Percentiles rank a stretch among this genome's conserved stretches.
Conservation (phyloP, 2,329 filamentous ascomycete species). For the Boeremia lycopersici region DNA sequence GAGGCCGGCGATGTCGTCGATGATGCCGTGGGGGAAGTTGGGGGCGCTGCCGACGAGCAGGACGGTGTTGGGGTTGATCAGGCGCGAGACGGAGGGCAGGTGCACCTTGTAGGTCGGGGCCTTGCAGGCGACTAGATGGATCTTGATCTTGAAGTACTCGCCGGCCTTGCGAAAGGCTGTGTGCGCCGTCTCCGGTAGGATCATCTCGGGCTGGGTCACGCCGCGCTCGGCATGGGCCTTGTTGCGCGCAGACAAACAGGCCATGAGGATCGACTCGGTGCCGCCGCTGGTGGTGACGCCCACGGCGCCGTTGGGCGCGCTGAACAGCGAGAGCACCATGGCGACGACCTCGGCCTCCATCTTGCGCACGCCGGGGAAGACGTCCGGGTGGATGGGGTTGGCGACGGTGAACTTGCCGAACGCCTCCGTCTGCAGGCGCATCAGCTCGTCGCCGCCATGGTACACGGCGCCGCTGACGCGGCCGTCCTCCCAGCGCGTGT, state of each 20-base stretch:
- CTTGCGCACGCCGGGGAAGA: conserved; percentile 96
- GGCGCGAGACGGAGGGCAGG: conserved; percentile 74
- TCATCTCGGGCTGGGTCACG: conserved; percentile 95
- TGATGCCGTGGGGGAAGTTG: conserved; percentile 98
- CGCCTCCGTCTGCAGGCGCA: conserved; percentile 87
- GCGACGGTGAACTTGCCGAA: conserved; percentile 93
- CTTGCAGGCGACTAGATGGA: conserved; percentile 86
- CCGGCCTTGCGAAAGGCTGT: conserved; percentile 96
- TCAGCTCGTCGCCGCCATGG: conserved; percentile 82
- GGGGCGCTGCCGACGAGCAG: conserved; percentile 92
- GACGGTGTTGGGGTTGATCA: conserved; percentile 93
- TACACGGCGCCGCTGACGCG: conserved; percentile 95
- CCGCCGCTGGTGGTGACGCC: conserved; percentile 92
- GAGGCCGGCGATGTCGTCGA: conserved; percentile 88
- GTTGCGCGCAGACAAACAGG: conserved; percentile 85
- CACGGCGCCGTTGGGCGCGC: conserved; percentile 81
- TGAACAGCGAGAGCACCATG: conserved; percentile 89
- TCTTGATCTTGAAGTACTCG: conserved; percentile 95
- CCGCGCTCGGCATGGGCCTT: conserved; percentile 85
- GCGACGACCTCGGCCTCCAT: conserved; percentile 99
- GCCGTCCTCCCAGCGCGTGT: conserved; percentile 96
- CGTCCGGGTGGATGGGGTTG: conserved; percentile 97
- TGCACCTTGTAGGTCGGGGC: conserved; percentile 86
- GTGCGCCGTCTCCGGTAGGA: conserved; percentile 91
- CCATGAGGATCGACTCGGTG: conserved; percentile 97